Conservation (phyloP, 805 yeast species). For the Starmerella bombicola region DNA sequence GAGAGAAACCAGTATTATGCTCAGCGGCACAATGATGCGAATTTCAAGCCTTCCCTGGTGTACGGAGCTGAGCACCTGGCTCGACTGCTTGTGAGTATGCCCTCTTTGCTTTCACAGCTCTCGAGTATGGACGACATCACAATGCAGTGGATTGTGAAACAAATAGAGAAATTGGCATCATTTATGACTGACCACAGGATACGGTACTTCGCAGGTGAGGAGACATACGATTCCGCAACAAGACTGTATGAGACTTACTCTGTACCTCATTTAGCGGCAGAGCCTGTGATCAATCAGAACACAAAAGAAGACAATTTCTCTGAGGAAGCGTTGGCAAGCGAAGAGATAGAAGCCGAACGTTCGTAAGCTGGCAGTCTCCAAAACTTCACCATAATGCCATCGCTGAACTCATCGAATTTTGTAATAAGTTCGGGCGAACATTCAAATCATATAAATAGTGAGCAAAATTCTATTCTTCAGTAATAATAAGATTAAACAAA, state of each 20-base stretch:
- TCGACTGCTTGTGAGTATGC: slow-evolving; percentile 63
- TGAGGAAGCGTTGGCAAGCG: neutral
- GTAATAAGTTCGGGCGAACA: no score
- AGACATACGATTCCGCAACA: slow-evolving; percentile 15
- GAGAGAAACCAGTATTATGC: slow-evolving; percentile 64
- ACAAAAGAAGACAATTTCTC: neutral
- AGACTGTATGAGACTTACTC: slow-evolving; percentile 15
- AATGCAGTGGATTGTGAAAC: slow-evolving; percentile 40
- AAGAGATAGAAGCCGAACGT: no score
- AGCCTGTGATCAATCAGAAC: neutral
- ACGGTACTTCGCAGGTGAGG: slow-evolving; percentile 26
- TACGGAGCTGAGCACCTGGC: slow-evolving; percentile 79
- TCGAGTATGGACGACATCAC: slow-evolving; percentile 64
- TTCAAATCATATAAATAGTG: no score
- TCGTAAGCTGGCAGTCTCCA: no score
- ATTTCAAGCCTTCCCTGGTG: slow-evolving; percentile 34
- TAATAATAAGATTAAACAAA: no score
- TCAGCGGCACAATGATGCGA: slow-evolving; percentile 30
- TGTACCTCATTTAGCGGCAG: slow-evolving; percentile 9
- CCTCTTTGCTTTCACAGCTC: slow-evolving; percentile 69
- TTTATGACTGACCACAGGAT: slow-evolving; percentile 39
- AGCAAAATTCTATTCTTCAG: no score
- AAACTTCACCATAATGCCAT: no score
- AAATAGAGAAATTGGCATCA: slow-evolving; percentile 42
- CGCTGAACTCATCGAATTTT: no score